Percentiles rank a stretch among this genome's conserved stretches.
These are phyloP conservation scores for Apiotrichum sp. DNA, from an alignment of 1,284 basidiomycete species.

Conservation along the genomic window DNA sequence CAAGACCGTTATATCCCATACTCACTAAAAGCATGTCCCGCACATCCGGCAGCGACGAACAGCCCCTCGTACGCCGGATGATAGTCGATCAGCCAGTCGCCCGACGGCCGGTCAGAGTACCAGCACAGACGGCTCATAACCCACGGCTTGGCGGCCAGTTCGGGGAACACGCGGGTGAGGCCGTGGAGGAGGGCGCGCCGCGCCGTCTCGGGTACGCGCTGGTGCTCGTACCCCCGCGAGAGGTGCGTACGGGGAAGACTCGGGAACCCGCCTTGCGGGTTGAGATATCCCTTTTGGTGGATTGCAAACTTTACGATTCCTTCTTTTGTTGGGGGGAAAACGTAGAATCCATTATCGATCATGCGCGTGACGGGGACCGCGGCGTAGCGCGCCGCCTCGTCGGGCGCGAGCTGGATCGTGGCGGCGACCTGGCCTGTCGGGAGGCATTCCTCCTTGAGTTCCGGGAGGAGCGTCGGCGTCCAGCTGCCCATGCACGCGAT, in stretches of 20 bases:
- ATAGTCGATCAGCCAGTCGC: constrained; percentile 43
- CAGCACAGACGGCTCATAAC: constrained; percentile 22
- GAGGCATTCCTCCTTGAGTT: constrained; percentile 12
- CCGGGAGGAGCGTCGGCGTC: constrained; percentile 22
- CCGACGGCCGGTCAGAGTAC: constrained; percentile 40
- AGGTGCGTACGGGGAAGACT: constrained; percentile 10
- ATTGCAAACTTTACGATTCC: constrained; percentile 41
- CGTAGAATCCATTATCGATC: constrained; percentile 63
- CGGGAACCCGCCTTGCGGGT: constrained; percentile 17
- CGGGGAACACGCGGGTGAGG: constrained; percentile 18
- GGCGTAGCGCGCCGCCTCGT: constrained; percentile 58
- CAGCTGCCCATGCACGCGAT: constrained; percentile 39
- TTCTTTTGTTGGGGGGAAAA: constrained; percentile 54
- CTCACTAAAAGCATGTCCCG: constrained; percentile 43
- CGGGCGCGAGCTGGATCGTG: constrained; percentile 59
- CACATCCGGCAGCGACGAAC: constrained; percentile 36
- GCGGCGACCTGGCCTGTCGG: constrained; percentile 58
- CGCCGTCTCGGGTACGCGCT: constrained; percentile 4
- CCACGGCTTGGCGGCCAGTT: constrained; percentile 17
- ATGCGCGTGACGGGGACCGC: constrained; percentile 63
- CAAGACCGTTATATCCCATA: no score
- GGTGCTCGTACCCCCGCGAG: constrained; percentile 2
- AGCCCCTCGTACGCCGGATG: constrained; percentile 25
- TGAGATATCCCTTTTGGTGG: constrained; percentile 33
- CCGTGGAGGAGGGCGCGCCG: constrained; percentile 5